These are phyloP conservation scores for Neostapfia colusana DNA, from an alignment of 176 grass and related monocot genomes.

Conservation along the genomic window DNA sequence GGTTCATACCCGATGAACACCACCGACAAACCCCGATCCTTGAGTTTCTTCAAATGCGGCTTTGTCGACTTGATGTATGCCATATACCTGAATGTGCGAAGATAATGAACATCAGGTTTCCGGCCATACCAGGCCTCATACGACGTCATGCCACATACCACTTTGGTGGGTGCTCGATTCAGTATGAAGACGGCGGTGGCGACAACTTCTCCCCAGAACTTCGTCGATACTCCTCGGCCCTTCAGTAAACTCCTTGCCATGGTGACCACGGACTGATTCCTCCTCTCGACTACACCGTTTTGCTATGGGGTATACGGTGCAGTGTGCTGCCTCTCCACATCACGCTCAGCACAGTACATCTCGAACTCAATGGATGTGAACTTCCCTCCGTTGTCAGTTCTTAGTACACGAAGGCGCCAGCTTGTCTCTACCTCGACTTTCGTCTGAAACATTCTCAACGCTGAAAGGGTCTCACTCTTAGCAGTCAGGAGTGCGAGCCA, in stretches of 20 bases:
- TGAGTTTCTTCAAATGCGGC: neutral
- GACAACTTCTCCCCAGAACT: too few relatives aligned
- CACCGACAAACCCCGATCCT: accelerated
- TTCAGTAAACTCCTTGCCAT: too few relatives aligned
- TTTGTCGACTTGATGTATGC: too few relatives aligned
- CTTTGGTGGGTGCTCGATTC: too few relatives aligned
- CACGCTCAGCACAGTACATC: neutral
- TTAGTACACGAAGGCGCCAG: neutral
- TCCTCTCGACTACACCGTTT: neutral
- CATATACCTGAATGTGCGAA: too few relatives aligned
- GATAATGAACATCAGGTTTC: too few relatives aligned
- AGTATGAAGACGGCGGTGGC: too few relatives aligned
- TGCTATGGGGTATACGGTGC: neutral
- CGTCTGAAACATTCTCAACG: neutral
- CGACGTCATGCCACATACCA: too few relatives aligned
- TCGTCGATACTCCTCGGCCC: too few relatives aligned
- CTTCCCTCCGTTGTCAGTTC: neutral
- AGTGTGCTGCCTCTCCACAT: neutral
- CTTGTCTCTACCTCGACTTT: neutral
- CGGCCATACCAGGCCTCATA: too few relatives aligned
- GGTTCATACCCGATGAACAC: neutral
- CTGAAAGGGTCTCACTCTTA: neutral
- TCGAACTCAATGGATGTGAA: neutral
- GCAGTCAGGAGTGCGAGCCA: neutral
- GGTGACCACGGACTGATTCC: neutral